phyloP scores from a whole-genome alignment of 2,329 filamentous ascomycete species.

The Colletotrichum tanaceti region DNA sequence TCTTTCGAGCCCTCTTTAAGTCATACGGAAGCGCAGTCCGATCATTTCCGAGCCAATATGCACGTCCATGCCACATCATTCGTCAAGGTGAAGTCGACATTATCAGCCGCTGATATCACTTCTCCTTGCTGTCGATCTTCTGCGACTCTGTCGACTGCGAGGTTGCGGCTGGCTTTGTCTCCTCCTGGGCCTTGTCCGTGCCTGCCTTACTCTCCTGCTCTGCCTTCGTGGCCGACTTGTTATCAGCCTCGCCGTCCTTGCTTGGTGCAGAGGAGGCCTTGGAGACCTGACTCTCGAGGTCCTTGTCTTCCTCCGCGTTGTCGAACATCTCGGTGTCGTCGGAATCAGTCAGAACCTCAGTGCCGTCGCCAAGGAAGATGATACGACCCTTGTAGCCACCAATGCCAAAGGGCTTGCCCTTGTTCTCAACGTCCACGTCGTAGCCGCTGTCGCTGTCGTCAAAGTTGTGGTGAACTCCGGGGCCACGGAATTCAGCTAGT shows the following conservation, averaged over 20 bases:
- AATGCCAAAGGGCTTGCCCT: slow-evolving; percentile 71
- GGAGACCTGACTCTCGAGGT: slow-evolving; percentile 84
- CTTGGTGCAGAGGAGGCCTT: slow-evolving; percentile 57
- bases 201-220: slow-evolving; percentile 39
- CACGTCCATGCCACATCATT: slow-evolving; percentile 29
- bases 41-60: slow-evolving; percentile 31
- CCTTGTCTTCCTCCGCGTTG: slow-evolving; percentile 84
- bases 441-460: slow-evolving; percentile 83
- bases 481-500: slow-evolving; percentile 84
- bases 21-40: slow-evolving; percentile 35
- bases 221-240: slow-evolving; percentile 46
- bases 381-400: slow-evolving; percentile 84
- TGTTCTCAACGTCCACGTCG: slow-evolving; percentile 78
- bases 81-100: slow-evolving; percentile 22
- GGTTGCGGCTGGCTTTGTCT: slow-evolving; percentile 35
- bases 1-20: slow-evolving; percentile 28
- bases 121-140: slow-evolving; percentile 36
- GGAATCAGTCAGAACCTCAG: slow-evolving; percentile 88
- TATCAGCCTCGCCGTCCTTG: slow-evolving; percentile 38
- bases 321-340: slow-evolving; percentile 96
- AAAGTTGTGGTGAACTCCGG: slow-evolving; percentile 83
- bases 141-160: slow-evolving; percentile 31
- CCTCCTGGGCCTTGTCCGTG: slow-evolving; percentile 35
- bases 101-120: slow-evolving; percentile 21
- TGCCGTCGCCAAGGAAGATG: slow-evolving; percentile 95